A percentile compares a stretch with the other conserved stretches of the same genome.
These are phyloP conservation scores for Trichomonascaceae sp. DNA, from an alignment of 1,139 yeast species.

Conservation along the genomic window DNA sequence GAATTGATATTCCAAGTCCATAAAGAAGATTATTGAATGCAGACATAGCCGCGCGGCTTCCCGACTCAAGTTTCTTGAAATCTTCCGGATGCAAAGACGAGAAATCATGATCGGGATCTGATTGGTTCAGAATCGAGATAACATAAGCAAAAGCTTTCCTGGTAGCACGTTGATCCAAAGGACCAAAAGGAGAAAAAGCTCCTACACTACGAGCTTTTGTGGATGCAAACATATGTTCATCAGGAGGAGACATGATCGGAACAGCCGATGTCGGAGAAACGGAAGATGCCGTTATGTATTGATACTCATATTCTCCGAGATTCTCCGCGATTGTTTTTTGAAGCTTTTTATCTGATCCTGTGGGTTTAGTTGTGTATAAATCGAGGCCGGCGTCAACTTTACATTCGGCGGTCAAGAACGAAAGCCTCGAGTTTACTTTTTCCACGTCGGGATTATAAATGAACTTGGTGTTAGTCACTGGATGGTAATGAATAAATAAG, in stretches of 20 bases:
- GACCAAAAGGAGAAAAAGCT: slow-evolving; percentile 79
- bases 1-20: slow-evolving; percentile 59
- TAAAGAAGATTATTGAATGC: slow-evolving; percentile 74
- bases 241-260: slow-evolving; percentile 10
- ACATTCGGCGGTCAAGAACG: slow-evolving; percentile 82
- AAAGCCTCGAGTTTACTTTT: slow-evolving; percentile 77
- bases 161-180: slow-evolving; percentile 74
- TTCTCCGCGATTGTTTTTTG: slow-evolving; percentile 84
- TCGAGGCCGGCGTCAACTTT: slow-evolving; percentile 92
- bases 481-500: too few relatives aligned
- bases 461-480: slow-evolving; percentile 42
- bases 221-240: slow-evolving; percentile 22
- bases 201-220: slow-evolving; percentile 29
- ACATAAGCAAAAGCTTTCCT: slow-evolving; percentile 86
- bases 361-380: slow-evolving; percentile 87
- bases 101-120: slow-evolving; percentile 95
- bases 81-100: slow-evolving; percentile 81
- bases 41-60: slow-evolving; percentile 52
- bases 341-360: slow-evolving; percentile 80
- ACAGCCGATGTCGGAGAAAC: slow-evolving; percentile 4
- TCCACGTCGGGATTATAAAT: slow-evolving; percentile 90
- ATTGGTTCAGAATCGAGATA: slow-evolving; percentile 82
- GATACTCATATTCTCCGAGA: slow-evolving; percentile 19
- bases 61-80: slow-evolving; percentile 49
- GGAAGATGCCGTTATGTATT: slow-evolving; percentile 1